Evolutionary conservation across 495 filamentous ascomycete genomes (phyloP).

Genomic region (Xylona heveae): DNA sequence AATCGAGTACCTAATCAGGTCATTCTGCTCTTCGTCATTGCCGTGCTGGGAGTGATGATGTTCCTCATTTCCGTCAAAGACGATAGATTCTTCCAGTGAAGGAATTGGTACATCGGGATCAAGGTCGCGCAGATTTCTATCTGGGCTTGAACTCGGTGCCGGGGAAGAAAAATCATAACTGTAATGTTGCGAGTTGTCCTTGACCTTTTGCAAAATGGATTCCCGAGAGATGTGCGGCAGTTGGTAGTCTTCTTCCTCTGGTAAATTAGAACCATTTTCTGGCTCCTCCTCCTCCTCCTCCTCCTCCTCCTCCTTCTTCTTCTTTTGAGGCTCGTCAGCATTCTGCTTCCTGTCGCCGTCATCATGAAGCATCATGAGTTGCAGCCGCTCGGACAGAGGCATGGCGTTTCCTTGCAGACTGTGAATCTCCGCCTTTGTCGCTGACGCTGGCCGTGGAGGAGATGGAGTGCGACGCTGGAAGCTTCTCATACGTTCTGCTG

Average conservation of each 20-base stretch:
- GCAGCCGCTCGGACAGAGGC: constrained; percentile 62
- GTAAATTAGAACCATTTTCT: constrained; percentile 30
- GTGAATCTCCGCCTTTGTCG: constrained; percentile 48
- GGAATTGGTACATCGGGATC: constrained; percentile 79
- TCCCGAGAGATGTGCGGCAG: constrained; percentile 74
- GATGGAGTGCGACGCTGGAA: constrained; percentile 41
- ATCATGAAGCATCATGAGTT: constrained; percentile 61
- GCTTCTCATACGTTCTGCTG: constrained; percentile 38
- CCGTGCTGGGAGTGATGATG: constrained; percentile 48
- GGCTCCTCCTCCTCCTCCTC: constrained; percentile 18
- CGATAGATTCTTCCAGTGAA: constrained; percentile 33
- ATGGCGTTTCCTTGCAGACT: constrained; percentile 45
- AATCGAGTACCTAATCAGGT: constrained; percentile 47
- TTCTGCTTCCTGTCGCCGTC: constrained; percentile 28
- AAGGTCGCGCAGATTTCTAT: constrained; percentile 23
- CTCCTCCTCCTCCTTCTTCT: constrained; percentile 16
- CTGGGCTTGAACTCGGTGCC: constrained; percentile 28
- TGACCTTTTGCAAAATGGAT: constrained; percentile 75
- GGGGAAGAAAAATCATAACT: constrained; percentile 36
- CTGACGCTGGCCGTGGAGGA: constrained; percentile 37
- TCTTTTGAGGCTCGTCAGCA: constrained; percentile 19
- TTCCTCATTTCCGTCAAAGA: constrained; percentile 36
- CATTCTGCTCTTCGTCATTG: constrained; percentile 35
- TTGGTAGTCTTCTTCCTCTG: constrained; percentile 33
- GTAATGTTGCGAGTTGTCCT: too few relatives aligned